These are phyloP conservation scores for Metarhizium humberi DNA, from an alignment of 2,329 filamentous ascomycete genomes.

Conservation along the genomic window DNA sequence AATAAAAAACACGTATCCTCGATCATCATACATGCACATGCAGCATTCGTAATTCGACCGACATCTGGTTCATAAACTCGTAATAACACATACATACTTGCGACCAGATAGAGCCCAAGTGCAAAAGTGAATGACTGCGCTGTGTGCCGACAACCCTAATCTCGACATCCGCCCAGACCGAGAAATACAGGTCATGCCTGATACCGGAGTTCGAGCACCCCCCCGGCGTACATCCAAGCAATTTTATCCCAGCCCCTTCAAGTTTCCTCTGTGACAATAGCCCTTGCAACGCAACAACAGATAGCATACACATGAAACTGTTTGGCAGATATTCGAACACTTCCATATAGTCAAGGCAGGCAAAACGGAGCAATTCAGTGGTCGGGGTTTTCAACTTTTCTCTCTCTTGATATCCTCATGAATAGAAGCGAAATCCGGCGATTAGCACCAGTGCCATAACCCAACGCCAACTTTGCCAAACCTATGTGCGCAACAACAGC, in stretches of 20 bases:
- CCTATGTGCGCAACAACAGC: background rate
- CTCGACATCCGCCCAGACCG: background rate
- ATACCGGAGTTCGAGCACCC: background rate
- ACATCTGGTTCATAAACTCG: background rate
- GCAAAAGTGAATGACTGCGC: background rate
- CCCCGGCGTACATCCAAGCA: background rate
- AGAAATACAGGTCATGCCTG: background rate
- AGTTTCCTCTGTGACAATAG: background rate
- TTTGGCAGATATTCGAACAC: background rate
- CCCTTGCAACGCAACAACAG: background rate
- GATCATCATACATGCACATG: background rate
- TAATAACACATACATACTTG: background rate
- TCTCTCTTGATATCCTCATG: background rate
- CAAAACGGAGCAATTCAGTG: background rate
- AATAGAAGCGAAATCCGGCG: background rate
- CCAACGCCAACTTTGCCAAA: conserved; percentile 8
- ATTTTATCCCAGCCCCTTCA: background rate
- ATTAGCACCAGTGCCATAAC: conserved; percentile 1
- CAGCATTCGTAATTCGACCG: background rate
- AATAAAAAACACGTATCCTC: background rate
- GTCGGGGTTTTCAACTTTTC: background rate
- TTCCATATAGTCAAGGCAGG: background rate
- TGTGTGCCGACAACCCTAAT: background rate
- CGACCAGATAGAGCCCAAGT: background rate
- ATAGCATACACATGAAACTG: background rate